These are phyloP conservation scores for Apiotrichum akiyoshidainum DNA, from an alignment of 1,284 basidiomycete species.

Conservation along the genomic window DNA sequence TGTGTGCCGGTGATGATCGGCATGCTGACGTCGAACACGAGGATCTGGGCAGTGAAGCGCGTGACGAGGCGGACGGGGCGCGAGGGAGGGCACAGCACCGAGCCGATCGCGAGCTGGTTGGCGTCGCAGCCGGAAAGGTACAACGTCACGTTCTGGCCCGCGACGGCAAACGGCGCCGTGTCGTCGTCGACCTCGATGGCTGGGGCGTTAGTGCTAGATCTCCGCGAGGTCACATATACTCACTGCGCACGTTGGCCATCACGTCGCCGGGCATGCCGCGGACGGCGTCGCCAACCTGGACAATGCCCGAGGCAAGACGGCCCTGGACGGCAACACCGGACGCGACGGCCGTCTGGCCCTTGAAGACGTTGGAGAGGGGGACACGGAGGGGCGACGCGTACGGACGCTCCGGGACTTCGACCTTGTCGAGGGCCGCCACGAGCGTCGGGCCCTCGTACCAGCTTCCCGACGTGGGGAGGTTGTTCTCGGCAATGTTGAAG, in stretches of 20 bases:
- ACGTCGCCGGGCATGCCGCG: slow-evolving; percentile 90
- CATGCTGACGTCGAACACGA: slow-evolving; percentile 87
- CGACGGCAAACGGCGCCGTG: slow-evolving; percentile 77
- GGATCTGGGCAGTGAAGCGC: slow-evolving; percentile 77
- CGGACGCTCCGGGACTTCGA: slow-evolving; percentile 77
- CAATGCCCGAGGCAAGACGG: slow-evolving; percentile 78
- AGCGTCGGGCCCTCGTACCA: slow-evolving; percentile 90
- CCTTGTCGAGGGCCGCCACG: slow-evolving; percentile 73
- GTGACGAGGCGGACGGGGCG: slow-evolving; percentile 70
- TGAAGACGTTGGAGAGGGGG: slow-evolving; percentile 94
- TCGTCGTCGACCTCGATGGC: slow-evolving; percentile 78
- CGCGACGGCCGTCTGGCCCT: slow-evolving; percentile 68
- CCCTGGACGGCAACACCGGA: slow-evolving; percentile 77
- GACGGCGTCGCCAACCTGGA: slow-evolving; percentile 87
- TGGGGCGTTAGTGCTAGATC: background rate
- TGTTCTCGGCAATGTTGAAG: slow-evolving; percentile 63
- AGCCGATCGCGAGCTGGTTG: slow-evolving; percentile 80
- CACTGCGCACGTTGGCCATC: slow-evolving; percentile 75
- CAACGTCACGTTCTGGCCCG: slow-evolving; percentile 83
- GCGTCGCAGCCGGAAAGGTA: slow-evolving; percentile 82
- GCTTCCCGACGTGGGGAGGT: slow-evolving; percentile 32
- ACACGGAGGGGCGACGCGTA: slow-evolving; percentile 75
- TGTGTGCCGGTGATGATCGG: slow-evolving; percentile 86
- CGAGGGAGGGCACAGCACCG: slow-evolving; percentile 74
- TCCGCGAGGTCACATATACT: slow-evolving; percentile 21